These are phyloP conservation scores for thale cress (Arabidopsis thaliana) DNA, from an alignment of 345 rosid species.

Conservation along the genomic window DNA sequence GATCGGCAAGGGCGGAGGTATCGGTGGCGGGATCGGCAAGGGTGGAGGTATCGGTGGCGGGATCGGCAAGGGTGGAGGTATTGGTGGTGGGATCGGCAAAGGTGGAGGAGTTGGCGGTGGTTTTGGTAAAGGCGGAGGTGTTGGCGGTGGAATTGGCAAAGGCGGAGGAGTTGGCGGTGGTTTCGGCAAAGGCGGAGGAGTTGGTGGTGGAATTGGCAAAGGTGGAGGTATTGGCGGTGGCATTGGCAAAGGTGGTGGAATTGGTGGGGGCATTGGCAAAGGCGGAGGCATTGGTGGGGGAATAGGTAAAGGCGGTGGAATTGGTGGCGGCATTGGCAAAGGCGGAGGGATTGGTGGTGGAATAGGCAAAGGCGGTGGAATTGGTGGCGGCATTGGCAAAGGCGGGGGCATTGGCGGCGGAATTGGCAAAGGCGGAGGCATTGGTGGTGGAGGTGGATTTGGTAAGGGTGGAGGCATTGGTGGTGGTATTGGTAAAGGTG, in stretches of 20 bases:
- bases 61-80: constrained; percentile 7
- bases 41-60: constrained; percentile 33
- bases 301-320: constrained; percentile 22
- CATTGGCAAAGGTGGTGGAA: background rate
- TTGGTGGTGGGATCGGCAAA: constrained; percentile 33
- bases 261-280: constrained; percentile 11
- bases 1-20: background rate
- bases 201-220: constrained; percentile 34
- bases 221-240: constrained; percentile 8
- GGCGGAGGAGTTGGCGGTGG: constrained; percentile 35
- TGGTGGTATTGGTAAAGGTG: constrained; percentile 41
- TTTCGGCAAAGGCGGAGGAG: background rate
- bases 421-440: constrained; percentile 17
- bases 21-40: constrained; percentile 1
- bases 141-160: background rate
- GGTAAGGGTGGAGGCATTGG: constrained; percentile 33
- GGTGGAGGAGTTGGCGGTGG: constrained; percentile 30
- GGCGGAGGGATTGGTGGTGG: constrained; percentile 19
- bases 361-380: constrained; percentile 14
- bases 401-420: constrained; percentile 33
- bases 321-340: constrained; percentile 31
- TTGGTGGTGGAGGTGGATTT: constrained; percentile 40
- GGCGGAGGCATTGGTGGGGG: constrained; percentile 44
- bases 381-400: constrained; percentile 38
- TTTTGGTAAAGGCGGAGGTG: background rate